A percentile compares a stretch with the other conserved stretches of the same genome.
These are phyloP conservation scores for Lasiosphaeria hispida DNA, from an alignment of 495 filamentous ascomycete species.

Conservation along the genomic window DNA sequence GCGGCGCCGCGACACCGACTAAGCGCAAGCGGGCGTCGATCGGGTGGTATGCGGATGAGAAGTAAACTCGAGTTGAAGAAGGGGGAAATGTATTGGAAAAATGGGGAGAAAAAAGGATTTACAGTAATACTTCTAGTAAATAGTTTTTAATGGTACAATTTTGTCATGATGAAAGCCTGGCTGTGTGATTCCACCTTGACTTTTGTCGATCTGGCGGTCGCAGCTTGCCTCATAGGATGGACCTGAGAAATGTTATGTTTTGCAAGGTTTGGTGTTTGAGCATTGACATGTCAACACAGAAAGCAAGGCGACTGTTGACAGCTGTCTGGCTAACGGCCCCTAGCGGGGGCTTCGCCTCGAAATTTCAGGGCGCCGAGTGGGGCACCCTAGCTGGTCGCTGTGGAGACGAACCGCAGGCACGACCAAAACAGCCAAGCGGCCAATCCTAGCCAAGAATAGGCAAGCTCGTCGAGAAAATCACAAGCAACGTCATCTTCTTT, in stretches of 20 bases:
- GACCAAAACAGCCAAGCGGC: slow-evolving; percentile 22
- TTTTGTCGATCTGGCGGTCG: no score
- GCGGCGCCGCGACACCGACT: slow-evolving; percentile 1
- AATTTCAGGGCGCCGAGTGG: slow-evolving; percentile 17
- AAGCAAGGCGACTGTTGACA: neutral
- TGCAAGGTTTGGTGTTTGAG: no score
- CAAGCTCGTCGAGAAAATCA: slow-evolving; percentile 10
- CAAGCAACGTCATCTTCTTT: slow-evolving; percentile 23
- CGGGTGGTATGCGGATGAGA: neutral
- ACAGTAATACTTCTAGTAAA: neutral
- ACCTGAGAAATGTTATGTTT: no score
- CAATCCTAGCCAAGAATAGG: slow-evolving; percentile 15
- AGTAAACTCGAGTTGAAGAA: neutral
- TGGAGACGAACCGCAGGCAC: slow-evolving; percentile 17
- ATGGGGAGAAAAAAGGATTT: neutral
- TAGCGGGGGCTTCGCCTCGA: neutral
- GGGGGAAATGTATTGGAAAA: neutral
- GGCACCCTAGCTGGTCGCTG: slow-evolving; percentile 17
- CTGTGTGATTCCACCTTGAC: neutral
- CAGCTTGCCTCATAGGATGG: no score
- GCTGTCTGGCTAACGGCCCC: neutral
- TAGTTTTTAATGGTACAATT: neutral
- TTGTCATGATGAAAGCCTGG: neutral
- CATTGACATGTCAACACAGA: neutral
- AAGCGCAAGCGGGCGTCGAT: neutral